Evolutionary conservation across 768 basidiomycete genomes (phyloP).

Genomic region (Lentinus brumalis): DNA sequence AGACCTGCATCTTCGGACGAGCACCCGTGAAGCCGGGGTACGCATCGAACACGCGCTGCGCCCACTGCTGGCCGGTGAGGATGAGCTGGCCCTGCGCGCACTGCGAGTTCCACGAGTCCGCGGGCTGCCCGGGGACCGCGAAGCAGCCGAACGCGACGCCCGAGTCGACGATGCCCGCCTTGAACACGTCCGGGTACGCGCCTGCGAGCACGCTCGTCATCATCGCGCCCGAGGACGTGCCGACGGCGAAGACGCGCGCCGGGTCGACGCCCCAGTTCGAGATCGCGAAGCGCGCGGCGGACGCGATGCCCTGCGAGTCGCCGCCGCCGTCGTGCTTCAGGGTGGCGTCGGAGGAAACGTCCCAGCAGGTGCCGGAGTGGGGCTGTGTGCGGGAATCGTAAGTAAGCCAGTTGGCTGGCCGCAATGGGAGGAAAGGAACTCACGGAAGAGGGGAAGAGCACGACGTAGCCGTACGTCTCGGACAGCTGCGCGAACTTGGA

Average conservation of each 20-base stretch:
- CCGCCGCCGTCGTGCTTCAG: constrained; percentile 57
- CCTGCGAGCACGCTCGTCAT: constrained; percentile 60
- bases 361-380: constrained; percentile 43
- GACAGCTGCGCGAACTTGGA: constrained; percentile 52
- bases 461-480: constrained; percentile 48
- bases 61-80: constrained; percentile 50
- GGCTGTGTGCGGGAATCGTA: background rate
- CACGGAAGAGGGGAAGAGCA: constrained; percentile 41
- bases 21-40: constrained; percentile 56
- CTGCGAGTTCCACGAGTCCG: constrained; percentile 42
- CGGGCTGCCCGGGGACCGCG: constrained; percentile 37
- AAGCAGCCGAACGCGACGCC: constrained; percentile 60
- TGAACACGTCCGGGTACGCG: constrained; percentile 57
- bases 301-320: constrained; percentile 54
- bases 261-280: constrained; percentile 49
- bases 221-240: constrained; percentile 57
- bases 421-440: background rate
- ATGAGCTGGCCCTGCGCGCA: constrained; percentile 43
- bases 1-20: constrained; percentile 53
- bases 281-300: constrained; percentile 49
- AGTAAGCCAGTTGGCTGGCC: background rate
- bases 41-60: constrained; percentile 47
- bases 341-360: constrained; percentile 51
- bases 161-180: constrained; percentile 48
- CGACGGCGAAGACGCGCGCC: constrained; percentile 50